These are phyloP conservation scores for Sarocladiaceae sp. DNA, from an alignment of 2,329 filamentous ascomycete species.

Conservation along the genomic window DNA sequence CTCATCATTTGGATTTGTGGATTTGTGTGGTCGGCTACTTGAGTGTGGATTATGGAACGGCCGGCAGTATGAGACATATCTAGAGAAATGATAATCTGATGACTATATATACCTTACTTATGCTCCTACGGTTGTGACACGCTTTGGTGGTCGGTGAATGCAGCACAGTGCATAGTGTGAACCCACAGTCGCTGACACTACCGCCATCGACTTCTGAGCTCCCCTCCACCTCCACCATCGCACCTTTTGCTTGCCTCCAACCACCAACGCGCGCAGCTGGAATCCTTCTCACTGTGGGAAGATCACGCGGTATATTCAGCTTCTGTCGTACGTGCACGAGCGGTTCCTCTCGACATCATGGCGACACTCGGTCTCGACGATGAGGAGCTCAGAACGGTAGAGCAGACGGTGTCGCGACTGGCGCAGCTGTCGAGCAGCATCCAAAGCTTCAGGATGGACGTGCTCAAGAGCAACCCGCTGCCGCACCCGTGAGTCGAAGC, in stretches of 20 bases:
- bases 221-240: neutral
- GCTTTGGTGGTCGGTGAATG: too few species aligned
- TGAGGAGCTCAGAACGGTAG: slow-evolving; percentile 61
- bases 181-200: too few species aligned
- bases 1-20: neutral
- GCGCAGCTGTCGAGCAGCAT: slow-evolving; percentile 64
- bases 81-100: too few species aligned
- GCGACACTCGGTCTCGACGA: slow-evolving; percentile 43
- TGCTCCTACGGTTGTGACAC: too few species aligned
- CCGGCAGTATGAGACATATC: too few species aligned
- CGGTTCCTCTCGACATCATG: slow-evolving; percentile 23
- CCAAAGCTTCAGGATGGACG: slow-evolving; percentile 53
- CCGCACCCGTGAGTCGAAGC: slow-evolving; percentile 53
- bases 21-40: neutral
- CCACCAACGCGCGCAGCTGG: neutral
- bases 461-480: slow-evolving; percentile 57
- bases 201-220: neutral
- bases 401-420: slow-evolving; percentile 63
- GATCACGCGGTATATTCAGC: too few species aligned
- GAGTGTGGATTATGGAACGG: neutral
- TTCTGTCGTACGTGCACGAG: too few species aligned
- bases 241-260: neutral
- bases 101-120: too few species aligned
- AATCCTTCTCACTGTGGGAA: neutral
- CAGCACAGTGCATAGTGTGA: slow-evolving; percentile 1